Evolutionary conservation across 495 filamentous ascomycete species (phyloP), one percentile per base, ranked within the genome.

Genomic region (Penicillium cosmopolitanum): DNA sequence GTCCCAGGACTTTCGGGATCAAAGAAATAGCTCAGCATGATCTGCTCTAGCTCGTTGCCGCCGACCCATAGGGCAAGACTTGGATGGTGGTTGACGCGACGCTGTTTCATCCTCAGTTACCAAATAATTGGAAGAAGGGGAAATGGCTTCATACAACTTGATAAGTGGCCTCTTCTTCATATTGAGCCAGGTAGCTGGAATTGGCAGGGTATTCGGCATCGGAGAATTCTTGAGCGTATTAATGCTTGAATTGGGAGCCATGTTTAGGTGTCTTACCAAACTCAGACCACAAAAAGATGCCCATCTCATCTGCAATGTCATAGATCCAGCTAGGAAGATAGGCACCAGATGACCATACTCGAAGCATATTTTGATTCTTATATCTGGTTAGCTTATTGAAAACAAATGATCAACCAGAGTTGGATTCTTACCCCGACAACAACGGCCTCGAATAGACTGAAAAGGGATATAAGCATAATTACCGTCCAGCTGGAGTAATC

Each of bases 261-360:
- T 13, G 8, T 4, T 2, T 12, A 9, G 12, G 15, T 38, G 1
- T 13, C 36, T 38, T 38, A 38, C 36, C 36, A 47, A 89, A 88
- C 51, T 89, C 87, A 50, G 80, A 85, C 87, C 87, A 89, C 4
- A 89, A 73, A 15, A 89, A 70, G 10, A 89, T 79, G 1, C 87
- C 87, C 57, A 78, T 73, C 65, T 88, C 81, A 61, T 89, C 87
- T 10, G 86, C 87, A n/a, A 88, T 69, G 58, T 89, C 86, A 60
- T 86, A 89, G 51, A 89, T 86, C 52, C 85, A 88, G 63, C 88
- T 87, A 1, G 84, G 85, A 15, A 81, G 75, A 59, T 89, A 89
- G 4, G 83, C 81, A 18, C 87, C 85, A 10, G 82, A 84, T 3
- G 84, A 75, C 87, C 86, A 89, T 9, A 89, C 82, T 1, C 86